Percentiles rank a stretch among this genome's conserved stretches.
These are phyloP conservation scores for Sphaerosporella brunnea DNA, from an alignment of 495 filamentous ascomycete genomes.

Conservation along the genomic window DNA sequence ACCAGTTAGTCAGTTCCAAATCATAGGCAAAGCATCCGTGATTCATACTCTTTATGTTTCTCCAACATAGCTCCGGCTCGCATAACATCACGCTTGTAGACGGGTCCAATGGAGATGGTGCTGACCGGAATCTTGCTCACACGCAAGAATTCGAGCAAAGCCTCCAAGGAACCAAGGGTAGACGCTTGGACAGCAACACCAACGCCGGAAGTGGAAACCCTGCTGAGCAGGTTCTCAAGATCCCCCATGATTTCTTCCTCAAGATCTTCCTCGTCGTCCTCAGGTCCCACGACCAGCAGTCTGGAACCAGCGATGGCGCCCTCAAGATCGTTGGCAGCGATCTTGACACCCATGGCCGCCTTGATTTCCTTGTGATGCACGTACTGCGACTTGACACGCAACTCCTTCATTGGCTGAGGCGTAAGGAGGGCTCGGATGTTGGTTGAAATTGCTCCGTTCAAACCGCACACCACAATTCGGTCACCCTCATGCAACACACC, in stretches of 20 bases:
- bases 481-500: conserved; percentile 91
- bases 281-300: conserved; percentile 77
- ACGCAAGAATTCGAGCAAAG: conserved; percentile 86
- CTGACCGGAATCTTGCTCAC: conserved; percentile 91
- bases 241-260: conserved; percentile 94
- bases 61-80: conserved; percentile 92
- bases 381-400: conserved; percentile 83
- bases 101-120: conserved; percentile 92
- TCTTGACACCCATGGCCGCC: conserved; percentile 95
- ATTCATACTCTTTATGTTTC: conserved; percentile 64
- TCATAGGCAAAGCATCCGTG: not conserved
- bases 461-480: conserved; percentile 83
- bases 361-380: conserved; percentile 99
- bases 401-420: conserved; percentile 80
- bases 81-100: conserved; percentile 97
- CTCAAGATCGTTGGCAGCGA: conserved; percentile 89
- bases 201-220: conserved; percentile 73
- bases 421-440: conserved; percentile 95
- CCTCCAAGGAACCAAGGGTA: conserved; percentile 92
- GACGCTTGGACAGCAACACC: conserved; percentile 97
- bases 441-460: conserved; percentile 81
- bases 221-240: conserved; percentile 73
- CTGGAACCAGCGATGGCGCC: conserved; percentile 93
- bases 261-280: conserved; percentile 91
- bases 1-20: not conserved